phyloP scores from a whole-genome alignment of 352 stramenopile species.

The Pythium sp. region DNA sequence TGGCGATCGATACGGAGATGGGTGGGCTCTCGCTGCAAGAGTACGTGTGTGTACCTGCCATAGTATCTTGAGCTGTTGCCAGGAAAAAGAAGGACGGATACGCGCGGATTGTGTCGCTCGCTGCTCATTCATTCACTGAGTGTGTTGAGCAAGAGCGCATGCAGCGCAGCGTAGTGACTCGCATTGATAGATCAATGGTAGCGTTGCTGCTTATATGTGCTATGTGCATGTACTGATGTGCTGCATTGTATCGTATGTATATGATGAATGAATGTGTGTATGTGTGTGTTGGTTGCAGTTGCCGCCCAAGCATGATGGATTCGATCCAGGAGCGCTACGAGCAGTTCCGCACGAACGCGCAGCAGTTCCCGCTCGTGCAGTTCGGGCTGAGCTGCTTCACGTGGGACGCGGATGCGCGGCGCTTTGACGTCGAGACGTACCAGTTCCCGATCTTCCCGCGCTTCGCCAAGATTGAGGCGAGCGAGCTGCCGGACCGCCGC shows the following conservation, averaged over 20 bases:
- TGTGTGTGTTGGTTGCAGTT: slow-evolving; percentile 16
- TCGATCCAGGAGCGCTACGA: slow-evolving; percentile 63
- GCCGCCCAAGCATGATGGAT: slow-evolving; percentile 67
- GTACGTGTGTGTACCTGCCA: slow-evolving; percentile 29
- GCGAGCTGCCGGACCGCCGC: slow-evolving; percentile 38
- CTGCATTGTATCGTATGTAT: neutral
- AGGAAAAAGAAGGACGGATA: neutral
- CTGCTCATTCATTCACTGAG: neutral
- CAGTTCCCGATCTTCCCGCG: slow-evolving; percentile 78
- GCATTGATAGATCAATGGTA: neutral
- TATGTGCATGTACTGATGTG: neutral
- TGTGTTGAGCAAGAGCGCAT: neutral
- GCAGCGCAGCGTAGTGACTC: neutral
- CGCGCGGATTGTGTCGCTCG: neutral
- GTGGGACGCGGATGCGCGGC: slow-evolving; percentile 36
- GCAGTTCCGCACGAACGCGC: slow-evolving; percentile 49
- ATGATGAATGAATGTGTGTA: neutral
- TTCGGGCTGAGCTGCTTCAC: slow-evolving; percentile 72
- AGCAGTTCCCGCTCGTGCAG: slow-evolving; percentile 69
- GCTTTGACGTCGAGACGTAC: slow-evolving; percentile 60
- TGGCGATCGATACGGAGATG: slow-evolving; percentile 78
- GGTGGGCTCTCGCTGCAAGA: slow-evolving; percentile 63
- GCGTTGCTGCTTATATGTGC: neutral
- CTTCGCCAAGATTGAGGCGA: slow-evolving; percentile 30
- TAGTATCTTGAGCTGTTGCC: neutral